Conservation (phyloP, 176 grass and related monocot genomes). For the Eleusine indica region DNA sequence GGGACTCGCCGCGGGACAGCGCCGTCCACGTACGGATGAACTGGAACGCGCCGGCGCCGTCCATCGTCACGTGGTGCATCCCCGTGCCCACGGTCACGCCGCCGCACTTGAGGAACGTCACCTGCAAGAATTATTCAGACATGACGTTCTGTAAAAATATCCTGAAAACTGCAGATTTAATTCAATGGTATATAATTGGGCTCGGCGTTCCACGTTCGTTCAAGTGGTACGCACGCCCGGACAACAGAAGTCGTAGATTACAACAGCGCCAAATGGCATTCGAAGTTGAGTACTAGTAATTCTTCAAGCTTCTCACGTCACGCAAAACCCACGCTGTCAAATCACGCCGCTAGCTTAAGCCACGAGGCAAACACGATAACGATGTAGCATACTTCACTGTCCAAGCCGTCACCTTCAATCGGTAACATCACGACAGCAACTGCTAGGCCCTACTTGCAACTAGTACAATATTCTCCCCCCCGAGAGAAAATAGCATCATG, state of each 20-base stretch:
- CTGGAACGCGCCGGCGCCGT: conserved; percentile 60
- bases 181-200: no score
- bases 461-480: no score
- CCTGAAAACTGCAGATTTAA: no score
- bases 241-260: no score
- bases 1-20: conserved; percentile 45
- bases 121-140: conserved; percentile 26
- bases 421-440: neutral
- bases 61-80: conserved; percentile 71
- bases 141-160: no score
- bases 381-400: neutral
- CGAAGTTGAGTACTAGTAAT: neutral
- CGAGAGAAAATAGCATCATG: no score
- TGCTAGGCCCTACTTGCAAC: neutral
- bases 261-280: no score
- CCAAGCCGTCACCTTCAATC: neutral
- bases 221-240: no score
- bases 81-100: conserved; percentile 66
- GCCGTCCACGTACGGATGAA: conserved; percentile 65
- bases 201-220: no score
- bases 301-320: neutral
- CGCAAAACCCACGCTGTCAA: neutral
- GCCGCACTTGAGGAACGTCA: conserved; percentile 78
- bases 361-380: neutral
- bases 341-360: neutral